Evolutionary conservation across 2,329 filamentous ascomycete genomes (phyloP).

Genomic region (Periconia sp.): DNA sequence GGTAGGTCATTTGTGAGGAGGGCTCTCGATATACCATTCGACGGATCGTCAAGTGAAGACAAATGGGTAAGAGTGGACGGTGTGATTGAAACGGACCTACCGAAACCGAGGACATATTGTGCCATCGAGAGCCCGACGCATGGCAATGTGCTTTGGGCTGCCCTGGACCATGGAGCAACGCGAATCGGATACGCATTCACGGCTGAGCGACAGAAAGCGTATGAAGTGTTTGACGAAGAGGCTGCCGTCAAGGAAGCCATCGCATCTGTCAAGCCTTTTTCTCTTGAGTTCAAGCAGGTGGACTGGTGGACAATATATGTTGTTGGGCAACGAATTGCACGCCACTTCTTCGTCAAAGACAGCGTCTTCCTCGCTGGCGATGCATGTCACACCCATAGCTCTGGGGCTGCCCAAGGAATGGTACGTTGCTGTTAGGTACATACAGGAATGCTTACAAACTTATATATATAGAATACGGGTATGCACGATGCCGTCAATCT

Average conservation of each 20-base stretch:
- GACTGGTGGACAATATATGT: slow-evolving; percentile 55
- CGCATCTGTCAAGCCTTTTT: slow-evolving; percentile 48
- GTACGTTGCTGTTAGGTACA: too few relatives aligned
- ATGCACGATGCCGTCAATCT: slow-evolving; percentile 62
- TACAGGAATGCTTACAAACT: too few relatives aligned
- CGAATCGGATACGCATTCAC: slow-evolving; percentile 62
- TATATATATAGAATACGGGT: slow-evolving; percentile 64
- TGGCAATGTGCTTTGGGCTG: slow-evolving; percentile 62
- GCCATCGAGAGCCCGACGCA: slow-evolving; percentile 60
- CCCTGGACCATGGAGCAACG: slow-evolving; percentile 59
- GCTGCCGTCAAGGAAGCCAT: slow-evolving; percentile 49
- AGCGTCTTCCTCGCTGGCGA: slow-evolving; percentile 63
- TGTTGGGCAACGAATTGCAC: slow-evolving; percentile 50
- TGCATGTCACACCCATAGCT: slow-evolving; percentile 61
- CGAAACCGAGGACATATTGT: slow-evolving; percentile 54
- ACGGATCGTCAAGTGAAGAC: slow-evolving; percentile 57
- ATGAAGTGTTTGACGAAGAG: slow-evolving; percentile 42
- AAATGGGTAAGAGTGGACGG: slow-evolving; percentile 63
- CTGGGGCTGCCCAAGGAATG: slow-evolving; percentile 64
- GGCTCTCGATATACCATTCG: slow-evolving; percentile 55
- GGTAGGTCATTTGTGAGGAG: slow-evolving; percentile 57
- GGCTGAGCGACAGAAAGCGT: slow-evolving; percentile 46
- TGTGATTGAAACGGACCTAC: slow-evolving; percentile 56
- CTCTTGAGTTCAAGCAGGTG: slow-evolving; percentile 46
- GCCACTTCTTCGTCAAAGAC: slow-evolving; percentile 43